A percentile compares a stretch with the other conserved stretches of the same genome.
These are phyloP conservation scores for Ajuga reptans DNA, from an alignment of 305 asterid species.

Conservation along the genomic window DNA sequence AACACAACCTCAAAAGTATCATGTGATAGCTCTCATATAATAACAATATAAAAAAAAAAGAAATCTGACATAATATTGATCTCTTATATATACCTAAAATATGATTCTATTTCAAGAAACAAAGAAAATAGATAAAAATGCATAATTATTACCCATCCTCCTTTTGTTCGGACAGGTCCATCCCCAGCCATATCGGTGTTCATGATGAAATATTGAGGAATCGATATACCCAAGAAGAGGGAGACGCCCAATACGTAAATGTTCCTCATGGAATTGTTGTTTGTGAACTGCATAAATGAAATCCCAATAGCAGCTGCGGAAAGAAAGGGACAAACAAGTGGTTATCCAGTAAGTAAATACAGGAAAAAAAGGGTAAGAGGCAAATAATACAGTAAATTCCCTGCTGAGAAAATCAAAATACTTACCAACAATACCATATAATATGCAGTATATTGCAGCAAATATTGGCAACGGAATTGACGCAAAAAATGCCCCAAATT, in stretches of 20 bases:
- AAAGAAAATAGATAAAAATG: not conserved
- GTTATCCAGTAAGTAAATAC: not conserved
- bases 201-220: slow-evolving; percentile 76
- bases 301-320: slow-evolving; percentile 78
- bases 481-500: slow-evolving; percentile 93
- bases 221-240: slow-evolving; percentile 72
- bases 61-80: no score
- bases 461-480: slow-evolving; percentile 86
- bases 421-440: slow-evolving; percentile 92
- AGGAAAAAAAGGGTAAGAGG: not conserved
- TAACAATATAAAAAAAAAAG: not conserved
- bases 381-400: not conserved
- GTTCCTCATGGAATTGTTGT: slow-evolving; percentile 86
- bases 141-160: slow-evolving; percentile 73
- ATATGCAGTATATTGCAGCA: slow-evolving; percentile 78
- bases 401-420: not conserved
- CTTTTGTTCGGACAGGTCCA: slow-evolving; percentile 77
- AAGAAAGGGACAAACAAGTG: slow-evolving; percentile 1
- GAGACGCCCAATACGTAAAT: slow-evolving; percentile 69
- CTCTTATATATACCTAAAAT: not conserved
- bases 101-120: not conserved
- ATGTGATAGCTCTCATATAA: not conserved
- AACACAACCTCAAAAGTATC: not conserved
- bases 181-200: slow-evolving; percentile 63
- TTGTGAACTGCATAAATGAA: slow-evolving; percentile 77